Evolutionary conservation across 140 eudicot genomes (phyloP).

Genomic region (Erigeron philadelphicus): DNA sequence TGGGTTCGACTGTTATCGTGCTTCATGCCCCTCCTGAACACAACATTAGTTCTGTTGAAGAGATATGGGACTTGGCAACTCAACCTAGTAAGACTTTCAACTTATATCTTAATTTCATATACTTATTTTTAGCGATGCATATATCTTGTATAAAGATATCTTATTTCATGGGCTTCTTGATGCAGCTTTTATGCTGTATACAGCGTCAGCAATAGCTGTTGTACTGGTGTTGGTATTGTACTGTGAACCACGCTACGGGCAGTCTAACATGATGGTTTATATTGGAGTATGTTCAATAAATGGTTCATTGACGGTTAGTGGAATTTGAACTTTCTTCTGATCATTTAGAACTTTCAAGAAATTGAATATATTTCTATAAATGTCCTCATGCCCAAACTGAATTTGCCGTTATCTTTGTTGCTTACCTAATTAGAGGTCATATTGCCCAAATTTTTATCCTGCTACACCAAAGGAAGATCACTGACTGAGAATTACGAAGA

Average conservation of each 20-base stretch:
- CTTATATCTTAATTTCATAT: slow-evolving; percentile 13
- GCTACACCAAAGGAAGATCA: not conserved
- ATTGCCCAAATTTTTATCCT: not conserved
- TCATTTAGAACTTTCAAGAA: not conserved
- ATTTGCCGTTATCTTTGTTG: not conserved
- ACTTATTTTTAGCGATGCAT: not conserved
- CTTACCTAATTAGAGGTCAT: not conserved
- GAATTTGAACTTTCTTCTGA: slow-evolving; percentile 15
- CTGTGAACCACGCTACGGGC: slow-evolving; percentile 77
- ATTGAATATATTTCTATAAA: slow-evolving; percentile 4
- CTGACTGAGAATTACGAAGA: not conserved
- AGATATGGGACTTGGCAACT: slow-evolving; percentile 69
- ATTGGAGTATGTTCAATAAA: slow-evolving; percentile 84
- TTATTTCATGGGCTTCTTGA: slow-evolving; percentile 14
- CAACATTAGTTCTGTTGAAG: slow-evolving; percentile 55
- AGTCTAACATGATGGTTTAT: slow-evolving; percentile 80
- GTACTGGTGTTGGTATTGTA: slow-evolving; percentile 72
- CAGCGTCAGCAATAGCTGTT: slow-evolving; percentile 72
- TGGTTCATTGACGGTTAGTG: slow-evolving; percentile 87
- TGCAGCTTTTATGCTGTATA: slow-evolving; percentile 69
- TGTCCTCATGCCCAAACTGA: not conserved
- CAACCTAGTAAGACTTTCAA: slow-evolving; percentile 54
- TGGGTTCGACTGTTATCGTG: slow-evolving; percentile 66
- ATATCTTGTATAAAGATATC: not conserved
- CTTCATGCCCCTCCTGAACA: slow-evolving; percentile 83